Conservation (phyloP, 1,284 basidiomycete species). For the Mycocalia duriaeana region DNA sequence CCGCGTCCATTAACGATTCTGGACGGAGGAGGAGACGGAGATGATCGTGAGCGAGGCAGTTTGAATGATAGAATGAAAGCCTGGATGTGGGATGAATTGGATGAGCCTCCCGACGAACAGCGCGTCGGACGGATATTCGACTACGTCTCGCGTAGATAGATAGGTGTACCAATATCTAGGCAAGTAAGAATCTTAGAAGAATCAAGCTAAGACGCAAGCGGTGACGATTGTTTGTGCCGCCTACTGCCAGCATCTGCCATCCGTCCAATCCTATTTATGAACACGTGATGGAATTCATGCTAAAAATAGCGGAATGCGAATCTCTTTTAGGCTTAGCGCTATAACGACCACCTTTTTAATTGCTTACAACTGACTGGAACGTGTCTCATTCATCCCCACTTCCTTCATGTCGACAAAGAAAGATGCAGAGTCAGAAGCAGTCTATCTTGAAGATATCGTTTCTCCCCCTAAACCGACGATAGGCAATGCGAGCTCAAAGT, state of each 20-base stretch:
- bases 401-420: slow-evolving; percentile 18
- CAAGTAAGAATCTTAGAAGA: not conserved
- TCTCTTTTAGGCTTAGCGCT: not conserved
- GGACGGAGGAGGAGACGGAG: slow-evolving; percentile 63
- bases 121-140: not conserved
- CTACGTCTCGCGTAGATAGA: not conserved
- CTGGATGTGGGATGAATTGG: not conserved
- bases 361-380: not conserved
- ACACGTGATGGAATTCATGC: not conserved
- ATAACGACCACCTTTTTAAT: not conserved
- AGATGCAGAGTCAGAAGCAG: slow-evolving; percentile 30
- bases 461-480: slow-evolving; percentile 6
- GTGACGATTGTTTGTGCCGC: not conserved
- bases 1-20: slow-evolving; percentile 38
- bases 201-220: not conserved
- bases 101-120: not conserved
- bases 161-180: not conserved
- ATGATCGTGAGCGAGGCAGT: slow-evolving; percentile 73
- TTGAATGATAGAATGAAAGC: slow-evolving; percentile 29
- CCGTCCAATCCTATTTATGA: not conserved
- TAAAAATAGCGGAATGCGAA: not conserved
- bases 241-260: not conserved
- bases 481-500: too few species aligned
- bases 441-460: slow-evolving; percentile 59
- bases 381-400: not conserved